phyloP scores from a whole-genome alignment of 208 protist genomes.

The Histomonas meleagridis region DNA sequence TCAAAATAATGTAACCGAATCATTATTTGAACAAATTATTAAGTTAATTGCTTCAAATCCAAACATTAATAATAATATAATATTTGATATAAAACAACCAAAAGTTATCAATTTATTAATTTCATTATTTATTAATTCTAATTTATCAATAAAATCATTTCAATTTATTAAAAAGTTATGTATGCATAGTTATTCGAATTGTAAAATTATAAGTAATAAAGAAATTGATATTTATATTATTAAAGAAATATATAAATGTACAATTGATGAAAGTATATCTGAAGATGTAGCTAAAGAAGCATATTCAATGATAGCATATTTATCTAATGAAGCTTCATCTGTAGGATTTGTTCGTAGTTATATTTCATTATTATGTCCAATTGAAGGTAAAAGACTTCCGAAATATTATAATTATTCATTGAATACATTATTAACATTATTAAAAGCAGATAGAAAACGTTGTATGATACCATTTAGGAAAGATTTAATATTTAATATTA shows the following conservation, averaged over 20 bases:
- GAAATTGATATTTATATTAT: not conserved
- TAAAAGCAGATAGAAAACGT: too few species aligned
- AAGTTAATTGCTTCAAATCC: too few species aligned
- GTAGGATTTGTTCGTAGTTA: not conserved
- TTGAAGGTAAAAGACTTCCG: not conserved
- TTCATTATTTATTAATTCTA: not conserved
- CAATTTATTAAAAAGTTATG: not conserved
- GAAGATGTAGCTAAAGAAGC: not conserved
- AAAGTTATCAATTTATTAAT: not conserved
- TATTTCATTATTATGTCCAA: slow-evolving; percentile 29
- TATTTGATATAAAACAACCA: not conserved
- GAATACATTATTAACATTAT: too few species aligned
- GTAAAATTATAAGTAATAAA: not conserved
- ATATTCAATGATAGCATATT: not conserved
- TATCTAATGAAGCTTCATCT: not conserved
- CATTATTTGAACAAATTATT: too few species aligned
- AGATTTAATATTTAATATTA: too few species aligned
- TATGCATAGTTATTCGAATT: not conserved
- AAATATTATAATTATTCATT: too few species aligned
- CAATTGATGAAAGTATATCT: not conserved
- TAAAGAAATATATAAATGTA: not conserved
- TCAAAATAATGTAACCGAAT: too few species aligned
- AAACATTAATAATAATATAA: too few species aligned
- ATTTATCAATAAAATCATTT: not conserved
- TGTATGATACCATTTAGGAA: too few species aligned